Evolutionary conservation across 2,329 filamentous ascomycete genomes (phyloP).

Genomic region (Aspergillus sp.): DNA sequence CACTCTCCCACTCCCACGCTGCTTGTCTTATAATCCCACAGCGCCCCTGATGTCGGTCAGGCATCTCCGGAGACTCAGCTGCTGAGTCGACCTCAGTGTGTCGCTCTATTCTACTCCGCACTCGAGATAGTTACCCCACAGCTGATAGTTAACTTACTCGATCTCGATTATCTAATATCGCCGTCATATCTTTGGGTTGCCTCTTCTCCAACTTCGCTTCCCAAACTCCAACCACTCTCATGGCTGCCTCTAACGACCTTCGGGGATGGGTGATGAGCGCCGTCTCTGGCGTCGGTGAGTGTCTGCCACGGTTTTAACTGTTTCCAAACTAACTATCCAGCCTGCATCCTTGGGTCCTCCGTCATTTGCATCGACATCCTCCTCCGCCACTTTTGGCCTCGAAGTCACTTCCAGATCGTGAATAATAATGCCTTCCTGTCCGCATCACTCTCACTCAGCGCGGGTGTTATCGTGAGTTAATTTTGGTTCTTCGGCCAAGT

Average conservation of each 20-base stretch:
- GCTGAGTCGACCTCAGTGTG: background rate
- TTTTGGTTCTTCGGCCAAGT: background rate
- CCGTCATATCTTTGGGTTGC: slow-evolving; percentile 6
- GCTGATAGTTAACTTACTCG: background rate
- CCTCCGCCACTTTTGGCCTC: slow-evolving; percentile 69
- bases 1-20: background rate
- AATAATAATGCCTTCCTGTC: slow-evolving; percentile 87
- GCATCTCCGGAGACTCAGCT: background rate
- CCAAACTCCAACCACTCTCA: slow-evolving; percentile 22
- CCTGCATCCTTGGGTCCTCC: slow-evolving; percentile 68
- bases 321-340: slow-evolving; percentile 30
- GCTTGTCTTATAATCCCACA: background rate
- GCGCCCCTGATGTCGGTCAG: background rate
- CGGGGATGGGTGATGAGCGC: slow-evolving; percentile 90
- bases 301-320: background rate
- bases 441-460: slow-evolving; percentile 84
- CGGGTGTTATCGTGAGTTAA: slow-evolving; percentile 83
- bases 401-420: slow-evolving; percentile 78
- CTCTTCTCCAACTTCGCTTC: slow-evolving; percentile 1
- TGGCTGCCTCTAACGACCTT: slow-evolving; percentile 72
- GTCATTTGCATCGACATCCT: slow-evolving; percentile 86
- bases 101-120: background rate
- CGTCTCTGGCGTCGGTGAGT: slow-evolving; percentile 72
- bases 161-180: slow-evolving; percentile 8
- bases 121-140: background rate